A percentile compares a stretch with the other conserved stretches of the same genome.
phyloP scores from a whole-genome alignment of 129 eudicot genomes.

The Saposhnikovia divaricata region DNA sequence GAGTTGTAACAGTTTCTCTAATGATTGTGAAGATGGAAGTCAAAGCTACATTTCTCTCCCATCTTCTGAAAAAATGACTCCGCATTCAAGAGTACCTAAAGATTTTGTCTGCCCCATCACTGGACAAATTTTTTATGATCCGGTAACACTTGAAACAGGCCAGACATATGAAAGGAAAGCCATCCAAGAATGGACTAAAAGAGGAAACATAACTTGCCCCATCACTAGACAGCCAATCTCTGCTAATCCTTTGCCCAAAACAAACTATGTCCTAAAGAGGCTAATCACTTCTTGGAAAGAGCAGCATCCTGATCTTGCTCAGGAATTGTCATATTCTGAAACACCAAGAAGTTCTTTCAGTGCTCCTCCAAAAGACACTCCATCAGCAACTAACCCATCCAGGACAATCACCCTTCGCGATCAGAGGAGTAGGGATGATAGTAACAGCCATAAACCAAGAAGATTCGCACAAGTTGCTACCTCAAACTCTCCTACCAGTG shows the following conservation, averaged over 20 bases:
- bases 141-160: conserved; percentile 81
- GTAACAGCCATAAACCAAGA: conserved; percentile 26
- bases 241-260: conserved; percentile 54
- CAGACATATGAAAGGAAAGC: conserved; percentile 84
- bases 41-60: conserved; percentile 53
- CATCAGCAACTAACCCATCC: conserved; percentile 22
- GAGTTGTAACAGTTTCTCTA: conserved; percentile 22
- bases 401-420: conserved; percentile 23
- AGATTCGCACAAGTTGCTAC: conserved; percentile 41
- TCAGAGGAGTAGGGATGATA: conserved; percentile 13
- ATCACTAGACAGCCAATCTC: conserved; percentile 68
- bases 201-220: conserved; percentile 79
- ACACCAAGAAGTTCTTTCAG: conserved; percentile 46
- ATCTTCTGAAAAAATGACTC: conserved; percentile 39
- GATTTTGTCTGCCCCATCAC: conserved; percentile 88
- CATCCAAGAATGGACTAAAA: conserved; percentile 74
- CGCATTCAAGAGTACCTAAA: conserved; percentile 68
- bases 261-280: conserved; percentile 69
- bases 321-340: conserved; percentile 47
- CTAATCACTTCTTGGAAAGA: conserved; percentile 75
- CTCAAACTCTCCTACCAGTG: conserved; percentile 58
- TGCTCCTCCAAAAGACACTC: conserved; percentile 27
- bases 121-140: conserved; percentile 61
- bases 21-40: conserved; percentile 40
- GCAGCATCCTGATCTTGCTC: conserved; percentile 57